Evolutionary conservation across 805 yeast genomes (phyloP).

Genomic region (Saturnispora halmiae): DNA sequence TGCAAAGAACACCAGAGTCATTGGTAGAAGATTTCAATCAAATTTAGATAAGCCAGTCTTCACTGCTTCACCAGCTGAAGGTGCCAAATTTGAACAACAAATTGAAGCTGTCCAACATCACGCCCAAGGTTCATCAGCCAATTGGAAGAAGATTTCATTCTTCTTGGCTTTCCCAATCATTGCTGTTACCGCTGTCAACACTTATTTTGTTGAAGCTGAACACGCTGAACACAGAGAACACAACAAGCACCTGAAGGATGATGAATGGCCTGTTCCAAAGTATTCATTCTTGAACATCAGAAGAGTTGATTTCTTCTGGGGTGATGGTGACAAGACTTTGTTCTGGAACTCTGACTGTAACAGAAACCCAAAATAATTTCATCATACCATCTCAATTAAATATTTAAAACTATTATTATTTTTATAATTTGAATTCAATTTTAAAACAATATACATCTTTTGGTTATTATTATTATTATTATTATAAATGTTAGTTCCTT

Average conservation of each 20-base stretch:
- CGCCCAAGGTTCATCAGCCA: conserved; percentile 61
- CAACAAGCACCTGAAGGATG: conserved; percentile 64
- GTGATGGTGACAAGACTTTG: conserved; percentile 93
- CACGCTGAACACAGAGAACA: conserved; percentile 89
- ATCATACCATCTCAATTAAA: too few species aligned
- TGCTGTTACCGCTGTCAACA: conserved; percentile 66
- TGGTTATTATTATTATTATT: not conserved
- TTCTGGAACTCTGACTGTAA: conserved; percentile 94
- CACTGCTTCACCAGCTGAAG: conserved; percentile 52
- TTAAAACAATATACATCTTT: not conserved
- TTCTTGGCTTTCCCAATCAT: conserved; percentile 80
- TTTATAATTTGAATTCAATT: not conserved
- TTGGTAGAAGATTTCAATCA: conserved; percentile 28
- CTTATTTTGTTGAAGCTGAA: conserved; percentile 70
- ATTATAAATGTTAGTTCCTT: not conserved
- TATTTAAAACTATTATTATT: too few species aligned
- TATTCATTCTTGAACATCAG: conserved; percentile 90
- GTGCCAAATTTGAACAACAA: conserved; percentile 56
- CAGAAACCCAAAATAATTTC: conserved; percentile 57
- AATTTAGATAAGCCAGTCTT: conserved; percentile 35
- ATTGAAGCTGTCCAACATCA: conserved; percentile 65
- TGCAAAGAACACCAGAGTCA: conserved; percentile 23
- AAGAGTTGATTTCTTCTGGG: conserved; percentile 90
- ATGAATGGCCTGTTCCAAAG: conserved; percentile 78
- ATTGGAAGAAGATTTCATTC: conserved; percentile 82